phyloP scores from a whole-genome alignment of 2,329 filamentous ascomycete genomes.

The Tolypocladium capitatum region DNA sequence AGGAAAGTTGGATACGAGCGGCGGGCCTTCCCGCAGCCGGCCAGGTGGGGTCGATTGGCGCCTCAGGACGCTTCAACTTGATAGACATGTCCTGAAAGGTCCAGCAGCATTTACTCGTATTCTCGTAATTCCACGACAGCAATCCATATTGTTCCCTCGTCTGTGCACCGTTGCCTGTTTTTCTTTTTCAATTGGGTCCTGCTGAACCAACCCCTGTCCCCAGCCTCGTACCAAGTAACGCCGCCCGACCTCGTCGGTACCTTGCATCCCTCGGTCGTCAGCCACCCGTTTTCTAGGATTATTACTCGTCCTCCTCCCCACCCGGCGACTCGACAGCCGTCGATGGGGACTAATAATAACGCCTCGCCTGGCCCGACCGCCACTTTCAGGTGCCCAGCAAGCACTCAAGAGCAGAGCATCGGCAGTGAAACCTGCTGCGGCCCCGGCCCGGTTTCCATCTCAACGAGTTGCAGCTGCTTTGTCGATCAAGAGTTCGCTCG shows the following conservation, averaged over 20 bases:
- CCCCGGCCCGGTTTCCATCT: not conserved
- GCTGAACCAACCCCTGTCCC: not conserved
- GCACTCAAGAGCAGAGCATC: not conserved
- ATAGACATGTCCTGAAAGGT: not conserved
- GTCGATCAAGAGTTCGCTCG: no score
- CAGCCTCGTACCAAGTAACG: not conserved
- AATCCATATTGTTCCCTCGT: not conserved
- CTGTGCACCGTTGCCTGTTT: not conserved
- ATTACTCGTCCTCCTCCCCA: not conserved
- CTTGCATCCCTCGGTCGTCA: not conserved
- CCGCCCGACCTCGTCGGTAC: not conserved
- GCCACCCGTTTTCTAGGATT: not conserved
- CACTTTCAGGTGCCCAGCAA: not conserved
- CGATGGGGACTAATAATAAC: no score
- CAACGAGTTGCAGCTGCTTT: not conserved
- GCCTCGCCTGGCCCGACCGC: not conserved
- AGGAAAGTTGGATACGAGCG: not conserved
- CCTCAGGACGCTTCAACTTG: not conserved
- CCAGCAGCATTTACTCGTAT: not conserved
- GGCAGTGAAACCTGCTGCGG: not conserved
- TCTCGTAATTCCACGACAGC: not conserved
- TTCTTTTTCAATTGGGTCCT: not conserved
- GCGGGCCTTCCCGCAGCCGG: not conserved
- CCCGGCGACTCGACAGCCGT: not conserved
- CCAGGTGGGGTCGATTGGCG: not conserved